Conservation (phyloP, 1,284 basidiomycete genomes). For the Pseudozyma pruni region DNA sequence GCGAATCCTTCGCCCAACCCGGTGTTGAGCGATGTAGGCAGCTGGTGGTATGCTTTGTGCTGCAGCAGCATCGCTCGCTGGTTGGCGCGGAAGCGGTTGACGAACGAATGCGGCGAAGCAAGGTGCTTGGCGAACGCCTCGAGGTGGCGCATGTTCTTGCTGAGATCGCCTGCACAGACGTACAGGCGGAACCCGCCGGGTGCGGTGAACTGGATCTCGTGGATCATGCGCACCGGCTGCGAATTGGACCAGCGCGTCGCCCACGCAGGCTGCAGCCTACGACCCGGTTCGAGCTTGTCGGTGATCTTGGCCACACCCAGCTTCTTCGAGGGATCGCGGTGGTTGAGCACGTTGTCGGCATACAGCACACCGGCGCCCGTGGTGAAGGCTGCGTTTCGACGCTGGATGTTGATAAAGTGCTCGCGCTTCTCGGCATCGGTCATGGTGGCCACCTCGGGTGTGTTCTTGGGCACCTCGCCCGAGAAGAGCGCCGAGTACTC, state of each 20-base stretch:
- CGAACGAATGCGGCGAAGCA: slow-evolving; percentile 49
- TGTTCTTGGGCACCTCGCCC: slow-evolving; percentile 60
- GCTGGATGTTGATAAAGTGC: slow-evolving; percentile 62
- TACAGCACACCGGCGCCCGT: slow-evolving; percentile 62
- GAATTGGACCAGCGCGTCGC: slow-evolving; percentile 77
- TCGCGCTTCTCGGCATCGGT: slow-evolving; percentile 53
- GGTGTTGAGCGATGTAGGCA: slow-evolving; percentile 50
- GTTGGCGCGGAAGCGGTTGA: slow-evolving; percentile 54
- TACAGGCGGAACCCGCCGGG: slow-evolving; percentile 77
- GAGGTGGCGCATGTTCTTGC: slow-evolving; percentile 41
- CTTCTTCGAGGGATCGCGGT: slow-evolving; percentile 43
- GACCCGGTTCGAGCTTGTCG: slow-evolving; percentile 54
- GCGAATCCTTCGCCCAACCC: slow-evolving; percentile 55
- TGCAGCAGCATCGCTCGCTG: slow-evolving; percentile 35
- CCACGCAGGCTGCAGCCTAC: slow-evolving; percentile 57
- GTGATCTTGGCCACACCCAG: slow-evolving; percentile 48
- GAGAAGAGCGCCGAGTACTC: slow-evolving; percentile 69
- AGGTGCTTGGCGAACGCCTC: slow-evolving; percentile 46
- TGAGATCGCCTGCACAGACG: slow-evolving; percentile 75
- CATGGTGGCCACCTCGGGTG: slow-evolving; percentile 57
- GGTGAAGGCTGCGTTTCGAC: slow-evolving; percentile 62
- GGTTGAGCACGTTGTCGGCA: slow-evolving; percentile 60
- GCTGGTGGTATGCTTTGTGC: slow-evolving; percentile 45
- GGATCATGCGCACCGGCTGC: slow-evolving; percentile 76
- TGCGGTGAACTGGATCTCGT: slow-evolving; percentile 76